Evolutionary conservation across 495 filamentous ascomycete species (phyloP).

Genomic region (Aspergillus campestris): DNA sequence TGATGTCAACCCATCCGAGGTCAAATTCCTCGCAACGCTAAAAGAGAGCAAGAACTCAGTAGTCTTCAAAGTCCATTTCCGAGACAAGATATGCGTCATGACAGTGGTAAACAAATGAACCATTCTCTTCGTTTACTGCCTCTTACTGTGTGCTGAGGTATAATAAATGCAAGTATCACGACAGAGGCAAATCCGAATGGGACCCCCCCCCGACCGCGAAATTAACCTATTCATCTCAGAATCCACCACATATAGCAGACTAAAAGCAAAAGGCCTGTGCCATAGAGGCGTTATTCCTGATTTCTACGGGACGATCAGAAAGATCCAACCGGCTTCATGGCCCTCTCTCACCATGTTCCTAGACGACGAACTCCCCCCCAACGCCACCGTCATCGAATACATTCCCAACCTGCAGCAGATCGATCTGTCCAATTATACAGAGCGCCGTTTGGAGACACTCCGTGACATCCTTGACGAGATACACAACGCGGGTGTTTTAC

Average conservation of each 20-base stretch:
- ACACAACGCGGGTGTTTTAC: slow-evolving; percentile 11
- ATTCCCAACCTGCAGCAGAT: slow-evolving; percentile 14
- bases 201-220: slow-evolving; percentile 10
- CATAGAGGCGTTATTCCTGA: slow-evolving; percentile 13
- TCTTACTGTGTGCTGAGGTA: neutral
- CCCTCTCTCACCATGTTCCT: slow-evolving; percentile 14
- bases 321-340: slow-evolving; percentile 12
- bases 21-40: slow-evolving; percentile 12
- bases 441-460: slow-evolving; percentile 4
- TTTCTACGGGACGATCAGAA: slow-evolving; percentile 16
- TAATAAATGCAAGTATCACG: slow-evolving; percentile 14
- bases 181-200: slow-evolving; percentile 3
- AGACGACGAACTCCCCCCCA: slow-evolving; percentile 14
- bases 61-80: slow-evolving; percentile 13
- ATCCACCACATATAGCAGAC: slow-evolving; percentile 12
- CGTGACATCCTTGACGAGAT: slow-evolving; percentile 15
- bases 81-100: slow-evolving; percentile 12
- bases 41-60: slow-evolving; percentile 7
- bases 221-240: slow-evolving; percentile 13
- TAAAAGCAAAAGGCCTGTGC: slow-evolving; percentile 20
- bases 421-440: slow-evolving; percentile 14
- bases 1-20: slow-evolving; percentile 10
- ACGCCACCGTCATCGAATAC: slow-evolving; percentile 21
- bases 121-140: neutral
- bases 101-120: slow-evolving; percentile 20